phyloP scores from a whole-genome alignment of 1,139 yeast genomes.

The Meyerozyma sp. region DNA sequence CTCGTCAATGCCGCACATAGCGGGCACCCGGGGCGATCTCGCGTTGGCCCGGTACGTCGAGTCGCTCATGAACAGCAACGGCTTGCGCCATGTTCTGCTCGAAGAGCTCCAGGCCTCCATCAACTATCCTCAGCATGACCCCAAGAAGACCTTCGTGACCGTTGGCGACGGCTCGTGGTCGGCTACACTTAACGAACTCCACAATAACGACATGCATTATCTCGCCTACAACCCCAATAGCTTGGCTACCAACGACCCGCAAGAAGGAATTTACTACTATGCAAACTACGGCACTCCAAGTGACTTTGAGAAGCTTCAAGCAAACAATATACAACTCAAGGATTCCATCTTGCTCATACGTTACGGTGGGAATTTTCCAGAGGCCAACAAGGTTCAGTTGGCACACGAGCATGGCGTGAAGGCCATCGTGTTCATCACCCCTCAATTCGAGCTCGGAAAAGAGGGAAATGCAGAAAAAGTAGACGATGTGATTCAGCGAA shows the following conservation, averaged over 20 bases:
- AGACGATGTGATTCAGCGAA: slow-evolving; percentile 52
- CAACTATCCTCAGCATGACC: slow-evolving; percentile 43
- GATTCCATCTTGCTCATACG: slow-evolving; percentile 54
- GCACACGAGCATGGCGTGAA: slow-evolving; percentile 28
- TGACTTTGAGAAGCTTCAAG: slow-evolving; percentile 49
- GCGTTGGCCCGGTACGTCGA: slow-evolving; percentile 63
- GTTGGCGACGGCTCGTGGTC: slow-evolving; percentile 30
- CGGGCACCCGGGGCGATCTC: slow-evolving; percentile 84
- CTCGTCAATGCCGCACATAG: slow-evolving; percentile 77
- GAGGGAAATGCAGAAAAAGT: slow-evolving; percentile 30
- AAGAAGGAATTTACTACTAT: slow-evolving; percentile 51
- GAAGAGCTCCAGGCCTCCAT: slow-evolving; percentile 49
- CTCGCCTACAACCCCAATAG: slow-evolving; percentile 69
- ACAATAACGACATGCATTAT: slow-evolving; percentile 24
- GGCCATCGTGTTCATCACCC: slow-evolving; percentile 34
- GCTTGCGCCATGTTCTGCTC: slow-evolving; percentile 47
- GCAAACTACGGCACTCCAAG: slow-evolving; percentile 55
- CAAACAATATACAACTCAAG: slow-evolving; percentile 26
- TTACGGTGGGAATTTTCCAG: slow-evolving; percentile 48
- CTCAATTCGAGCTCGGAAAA: slow-evolving; percentile 16
- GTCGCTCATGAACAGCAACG: slow-evolving; percentile 51
- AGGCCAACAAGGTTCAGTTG: slow-evolving; percentile 29
- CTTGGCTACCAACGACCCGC: slow-evolving; percentile 37
- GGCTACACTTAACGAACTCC: slow-evolving; percentile 34
- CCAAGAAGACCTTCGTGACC: slow-evolving; percentile 23